Conservation (phyloP, 768 basidiomycete genomes). For the Cubamyces lactineus region DNA sequence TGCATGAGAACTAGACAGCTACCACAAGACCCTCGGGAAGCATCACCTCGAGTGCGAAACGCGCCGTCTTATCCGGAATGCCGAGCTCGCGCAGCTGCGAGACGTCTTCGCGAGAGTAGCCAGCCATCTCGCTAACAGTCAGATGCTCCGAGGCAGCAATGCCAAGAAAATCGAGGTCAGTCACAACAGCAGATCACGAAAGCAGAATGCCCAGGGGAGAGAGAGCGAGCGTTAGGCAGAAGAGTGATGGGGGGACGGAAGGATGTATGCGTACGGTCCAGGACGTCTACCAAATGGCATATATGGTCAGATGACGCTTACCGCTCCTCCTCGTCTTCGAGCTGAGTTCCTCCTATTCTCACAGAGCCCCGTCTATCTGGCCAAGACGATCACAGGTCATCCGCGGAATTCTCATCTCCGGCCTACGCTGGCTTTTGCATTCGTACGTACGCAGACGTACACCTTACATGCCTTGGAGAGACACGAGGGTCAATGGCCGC, state of each 20-base stretch:
- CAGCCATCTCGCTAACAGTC: neutral
- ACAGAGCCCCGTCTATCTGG: too few relatives aligned
- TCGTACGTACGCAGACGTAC: neutral
- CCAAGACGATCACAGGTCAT: neutral
- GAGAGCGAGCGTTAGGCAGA: neutral
- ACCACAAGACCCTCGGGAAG: neutral
- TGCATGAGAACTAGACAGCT: constrained; percentile 6
- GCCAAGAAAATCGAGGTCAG: neutral
- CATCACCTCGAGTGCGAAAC: constrained; percentile 25
- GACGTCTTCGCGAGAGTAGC: constrained; percentile 14
- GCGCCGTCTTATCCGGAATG: constrained; percentile 15
- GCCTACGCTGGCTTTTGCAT: too few relatives aligned
- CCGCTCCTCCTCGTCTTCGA: constrained; percentile 1
- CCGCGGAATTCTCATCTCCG: too few relatives aligned
- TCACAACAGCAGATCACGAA: neutral
- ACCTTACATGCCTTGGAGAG: neutral
- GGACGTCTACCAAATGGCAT: neutral
- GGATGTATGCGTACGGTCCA: neutral
- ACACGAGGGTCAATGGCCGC: neutral
- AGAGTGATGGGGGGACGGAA: constrained; percentile 2
- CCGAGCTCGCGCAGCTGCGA: constrained; percentile 18
- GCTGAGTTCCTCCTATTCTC: neutral
- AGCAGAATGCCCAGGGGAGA: neutral
- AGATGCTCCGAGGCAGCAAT: neutral
- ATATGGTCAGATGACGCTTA: neutral